Evolutionary conservation across 306 rosid species (phyloP).

Genomic region (Pterocarpus macrocarpus): DNA sequence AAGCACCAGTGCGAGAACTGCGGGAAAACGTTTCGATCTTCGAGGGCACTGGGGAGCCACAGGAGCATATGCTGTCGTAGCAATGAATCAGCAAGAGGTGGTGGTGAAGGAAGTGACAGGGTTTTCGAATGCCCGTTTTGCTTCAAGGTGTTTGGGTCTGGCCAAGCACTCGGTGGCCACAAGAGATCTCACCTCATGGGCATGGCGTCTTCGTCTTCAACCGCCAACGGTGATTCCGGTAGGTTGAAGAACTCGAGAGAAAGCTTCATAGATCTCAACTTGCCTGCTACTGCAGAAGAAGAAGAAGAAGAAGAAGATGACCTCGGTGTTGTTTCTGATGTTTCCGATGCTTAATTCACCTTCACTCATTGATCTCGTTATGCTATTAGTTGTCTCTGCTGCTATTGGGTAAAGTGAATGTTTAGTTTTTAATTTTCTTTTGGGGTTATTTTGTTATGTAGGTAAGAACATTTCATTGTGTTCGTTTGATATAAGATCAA

Average conservation of each 20-base stretch:
- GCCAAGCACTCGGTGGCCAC: conserved; percentile 97
- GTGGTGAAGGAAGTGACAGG: conserved; percentile 35
- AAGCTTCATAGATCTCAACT: conserved; percentile 87
- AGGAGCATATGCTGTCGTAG: conserved; percentile 53
- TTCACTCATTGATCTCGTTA: not conserved
- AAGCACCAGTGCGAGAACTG: conserved; percentile 61
- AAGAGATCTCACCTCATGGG: conserved; percentile 78
- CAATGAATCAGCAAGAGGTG: conserved; percentile 26
- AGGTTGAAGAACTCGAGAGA: conserved; percentile 28
- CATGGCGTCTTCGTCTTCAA: conserved; percentile 45
- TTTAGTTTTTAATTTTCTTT: not conserved
- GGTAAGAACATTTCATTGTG: conserved; percentile 21
- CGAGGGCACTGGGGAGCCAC: conserved; percentile 70
- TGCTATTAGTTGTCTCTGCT: conserved; percentile 12
- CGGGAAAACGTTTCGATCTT: conserved; percentile 74
- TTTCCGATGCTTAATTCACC: conserved; percentile 64
- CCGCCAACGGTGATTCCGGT: not conserved
- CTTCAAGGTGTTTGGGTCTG: conserved; percentile 81
- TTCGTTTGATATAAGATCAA: conserved; percentile 46
- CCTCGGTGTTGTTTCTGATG: conserved; percentile 73
- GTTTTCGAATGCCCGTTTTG: conserved; percentile 90
- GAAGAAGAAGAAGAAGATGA: conserved; percentile 37
- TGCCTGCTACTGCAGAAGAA: conserved; percentile 80
- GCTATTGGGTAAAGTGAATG: conserved; percentile 34
- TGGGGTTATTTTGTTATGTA: not conserved